phyloP scores from a whole-genome alignment of 2,329 filamentous ascomycete genomes.

The Paradendryphiella salina region DNA sequence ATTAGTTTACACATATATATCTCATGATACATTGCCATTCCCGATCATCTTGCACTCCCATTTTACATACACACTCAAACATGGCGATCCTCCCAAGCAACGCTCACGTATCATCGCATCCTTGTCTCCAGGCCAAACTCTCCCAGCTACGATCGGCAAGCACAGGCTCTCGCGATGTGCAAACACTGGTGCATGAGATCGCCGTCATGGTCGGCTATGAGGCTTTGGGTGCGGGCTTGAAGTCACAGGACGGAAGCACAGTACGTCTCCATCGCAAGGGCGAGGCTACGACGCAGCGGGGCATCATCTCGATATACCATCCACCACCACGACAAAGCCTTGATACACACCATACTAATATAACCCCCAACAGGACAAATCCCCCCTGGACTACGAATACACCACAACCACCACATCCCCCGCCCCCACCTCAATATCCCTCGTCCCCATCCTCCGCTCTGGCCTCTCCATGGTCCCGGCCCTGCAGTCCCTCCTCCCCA shows the following conservation, averaged over 20 bases:
- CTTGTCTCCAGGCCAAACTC: constrained; percentile 84
- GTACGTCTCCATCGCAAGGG: constrained; percentile 53
- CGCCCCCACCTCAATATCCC: constrained; percentile 67
- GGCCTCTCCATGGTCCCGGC: constrained; percentile 91
- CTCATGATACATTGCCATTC: background rate
- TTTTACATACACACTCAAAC: background rate
- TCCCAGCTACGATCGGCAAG: constrained; percentile 79
- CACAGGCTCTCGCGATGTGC: constrained; percentile 74
- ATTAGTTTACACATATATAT: background rate
- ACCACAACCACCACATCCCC: constrained; percentile 66
- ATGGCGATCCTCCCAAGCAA: constrained; percentile 55
- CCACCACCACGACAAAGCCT: too few relatives aligned
- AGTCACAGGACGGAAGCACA: constrained; percentile 61
- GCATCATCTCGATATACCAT: too few relatives aligned
- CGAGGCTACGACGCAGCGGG: too few relatives aligned
- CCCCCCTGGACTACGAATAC: constrained; percentile 78
- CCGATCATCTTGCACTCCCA: background rate
- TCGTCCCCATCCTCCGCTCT: constrained; percentile 91
- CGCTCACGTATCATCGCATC: constrained; percentile 79
- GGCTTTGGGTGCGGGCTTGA: constrained; percentile 69
- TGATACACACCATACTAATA: too few relatives aligned
- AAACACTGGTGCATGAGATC: constrained; percentile 83
- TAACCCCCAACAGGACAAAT: constrained; percentile 62
- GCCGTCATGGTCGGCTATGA: constrained; percentile 79
- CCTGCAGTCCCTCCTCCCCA: constrained; percentile 78